Evolutionary conservation across 2,329 filamentous ascomycete species (phyloP), one percentile per base, ranked within the genome.

Genomic region (Leptographium radiaticola): DNA sequence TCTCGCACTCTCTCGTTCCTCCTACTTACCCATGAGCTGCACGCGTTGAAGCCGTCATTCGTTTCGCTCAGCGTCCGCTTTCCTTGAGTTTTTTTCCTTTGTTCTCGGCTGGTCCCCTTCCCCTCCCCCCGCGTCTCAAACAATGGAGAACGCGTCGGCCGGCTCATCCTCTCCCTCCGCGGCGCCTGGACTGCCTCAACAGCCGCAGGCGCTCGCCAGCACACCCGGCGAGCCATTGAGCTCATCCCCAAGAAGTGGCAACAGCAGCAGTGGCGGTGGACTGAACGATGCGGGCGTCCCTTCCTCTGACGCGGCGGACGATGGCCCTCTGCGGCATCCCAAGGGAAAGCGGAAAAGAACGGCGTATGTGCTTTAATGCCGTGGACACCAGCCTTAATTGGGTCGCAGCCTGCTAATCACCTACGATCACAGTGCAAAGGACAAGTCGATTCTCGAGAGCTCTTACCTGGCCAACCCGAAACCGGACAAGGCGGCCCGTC

Each of bases 381-480:
- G 25, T 2, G 20, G 25, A n/a, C 25, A 7, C n/a, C 12, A 5
- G 12, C 25, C 25, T 45, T 8, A 13, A 6, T 3, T 7, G 11
- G 8, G 9, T 12, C 2, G 13, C 13, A 16, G 13, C 2, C 2
- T 31, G 20, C 43, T 45, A 10, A 31, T n/a, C 10, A n/a, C n/a
- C 48, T 38, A 9, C 20, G 20, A 48, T 53, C 53, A 18, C 59
- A 95, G 89, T 64, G 84, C 87, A 43, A 86, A 91, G 69, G 91
- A 97, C 71, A 91, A 95, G 72, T 80, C 84, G 52, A 80, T 94
- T 52, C 82, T 96, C 57, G 91, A 96, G 69, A 78, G 86, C 39
- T 89, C 91, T 56, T 96, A 95, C 66, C 77, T 80, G 62, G 79
- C 75, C 58, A 94, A 96, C 67, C 81, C 88, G 8, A 96, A 95